Evolutionary conservation across 2,329 filamentous ascomycete genomes (phyloP), one percentile per base, ranked within the genome.

Genomic region (Kalaharituber pfeilii): DNA sequence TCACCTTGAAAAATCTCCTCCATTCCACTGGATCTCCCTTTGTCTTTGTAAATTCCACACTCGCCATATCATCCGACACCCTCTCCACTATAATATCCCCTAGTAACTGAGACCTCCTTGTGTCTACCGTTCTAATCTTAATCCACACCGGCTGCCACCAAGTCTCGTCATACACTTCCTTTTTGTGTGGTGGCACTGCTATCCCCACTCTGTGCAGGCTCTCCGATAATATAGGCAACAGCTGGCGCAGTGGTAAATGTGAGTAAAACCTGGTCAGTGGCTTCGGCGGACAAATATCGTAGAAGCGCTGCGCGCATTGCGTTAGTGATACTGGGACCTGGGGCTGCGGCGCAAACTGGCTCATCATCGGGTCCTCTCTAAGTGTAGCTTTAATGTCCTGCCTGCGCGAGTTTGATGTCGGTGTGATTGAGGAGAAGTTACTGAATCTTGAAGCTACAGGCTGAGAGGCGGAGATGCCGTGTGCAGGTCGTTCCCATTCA

Each of bases 11-110:
- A 67, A 98, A 86, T 29, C 91, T 75, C 57, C 91, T 78, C 91
- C 93, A 98, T 71, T 96, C 89, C 50, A 98, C 70, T 4, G 91
- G 91, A 71, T 98, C 91, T 5, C 91, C 91, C 71, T 94, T 95
- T 53, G 85, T 76, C 71, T 98, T 98, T 61, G 93, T 78, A 66
- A 98, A 96, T 51, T 86, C 77, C 26, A 95, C 84, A 67, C 64
- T 70, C 64, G 59, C 70, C 60, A 69, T 70, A 8, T 71, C 71
- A 53, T 74, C 72, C 1, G 71, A 76, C 59, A 82, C 74, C 68
- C 72, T 77, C 65, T 89, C 82, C 5, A 91, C 72, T 11, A 85
- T 71, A 47, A 93, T 80, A 64, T 84, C 82, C 11, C 86, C 86
- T 64, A 81, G 81, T 55, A 93, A 66, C 44, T 74, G 75, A 70